Base-by-base conservation (phyloP, 176 grass and related monocot genomes). In the Hordeum marinum region DNA sequence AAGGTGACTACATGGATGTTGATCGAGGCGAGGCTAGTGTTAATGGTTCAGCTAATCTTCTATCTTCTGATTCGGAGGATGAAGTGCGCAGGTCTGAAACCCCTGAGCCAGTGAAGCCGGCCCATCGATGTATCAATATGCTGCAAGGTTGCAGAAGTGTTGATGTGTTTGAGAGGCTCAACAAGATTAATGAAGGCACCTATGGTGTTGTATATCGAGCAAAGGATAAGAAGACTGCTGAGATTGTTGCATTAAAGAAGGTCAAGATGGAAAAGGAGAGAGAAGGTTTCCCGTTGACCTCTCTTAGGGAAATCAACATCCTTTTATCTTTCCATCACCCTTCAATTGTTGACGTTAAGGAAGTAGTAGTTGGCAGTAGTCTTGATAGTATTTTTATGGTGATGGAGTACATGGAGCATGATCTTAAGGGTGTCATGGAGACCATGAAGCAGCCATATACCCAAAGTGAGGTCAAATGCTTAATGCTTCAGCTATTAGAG, bases 371-470 rank as follows among this genome's bases (percentile, higher is more conserved):
- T 48, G 97, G 97, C 64, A 94, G 92, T 71, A 96, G 89, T 55
- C 90, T 99, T 64, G 97, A 99, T 77, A 96, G 91, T 87, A 99
- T 99, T 80, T 99, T 96, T 86, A 99, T 99, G 97, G 97, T 96
- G 63, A 96, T 99, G 97, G 97, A 99, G 72, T 99, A 99, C 78
- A 99, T 99, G 97, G 97, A 99, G 35, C 97, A 99, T 91, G 97
- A 99, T 89, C 81, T 99, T 34, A 99, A 99, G 68, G 97, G 88
- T 5, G 80, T 99, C 34, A 99, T 99, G 97, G 97, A 99, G 78
- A 90, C 90, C n/a, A 99, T 99, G 93, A 99, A 99, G 80, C 94
- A 99, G 50, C 91, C 97, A 25, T 99, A 92, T 87, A 96, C 86
- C 77, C 97, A 99, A 80, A 99, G 97, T 41, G 97, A 99, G 71